Evolutionary conservation across 2,329 filamentous ascomycete species (phyloP).

Genomic region (Diaporthe velutina): DNA sequence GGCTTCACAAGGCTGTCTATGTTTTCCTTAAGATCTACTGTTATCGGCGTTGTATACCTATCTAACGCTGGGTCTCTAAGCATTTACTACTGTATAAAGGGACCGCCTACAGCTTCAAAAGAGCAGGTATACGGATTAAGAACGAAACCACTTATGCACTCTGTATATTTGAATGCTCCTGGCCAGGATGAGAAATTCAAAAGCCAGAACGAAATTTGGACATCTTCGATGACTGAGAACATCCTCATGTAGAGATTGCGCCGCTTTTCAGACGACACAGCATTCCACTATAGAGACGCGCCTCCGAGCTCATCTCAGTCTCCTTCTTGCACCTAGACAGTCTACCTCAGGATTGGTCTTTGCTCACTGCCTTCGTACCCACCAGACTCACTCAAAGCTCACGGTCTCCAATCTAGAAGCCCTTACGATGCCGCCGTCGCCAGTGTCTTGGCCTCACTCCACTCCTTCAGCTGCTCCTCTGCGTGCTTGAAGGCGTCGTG

Average conservation of each 20-base stretch:
- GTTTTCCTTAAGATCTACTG: no score
- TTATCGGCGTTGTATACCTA: no score
- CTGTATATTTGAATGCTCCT: not conserved
- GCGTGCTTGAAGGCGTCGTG: slow-evolving; percentile 35
- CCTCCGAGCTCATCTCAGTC: no score
- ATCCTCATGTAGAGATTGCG: not conserved
- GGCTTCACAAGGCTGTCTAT: no score
- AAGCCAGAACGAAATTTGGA: not conserved
- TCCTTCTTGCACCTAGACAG: not conserved
- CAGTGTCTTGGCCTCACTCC: not conserved
- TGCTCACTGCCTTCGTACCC: not conserved
- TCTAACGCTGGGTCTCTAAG: no score
- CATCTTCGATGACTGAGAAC: not conserved
- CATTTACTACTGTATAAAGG: no score
- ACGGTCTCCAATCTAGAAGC: not conserved
- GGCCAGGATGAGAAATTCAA: no score
- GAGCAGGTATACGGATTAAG: no score
- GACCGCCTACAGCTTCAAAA: no score
- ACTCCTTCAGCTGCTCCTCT: slow-evolving; percentile 30
- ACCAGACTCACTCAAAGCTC: not conserved
- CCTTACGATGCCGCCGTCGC: slow-evolving; percentile 9
- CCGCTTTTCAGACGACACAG: not conserved
- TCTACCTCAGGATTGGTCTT: not conserved
- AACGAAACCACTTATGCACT: no score
- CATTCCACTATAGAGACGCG: no score